Evolutionary conservation across 1,284 basidiomycete species (phyloP), one percentile per base, ranked within the genome.

Genomic region (Ganoderma lucidum): DNA sequence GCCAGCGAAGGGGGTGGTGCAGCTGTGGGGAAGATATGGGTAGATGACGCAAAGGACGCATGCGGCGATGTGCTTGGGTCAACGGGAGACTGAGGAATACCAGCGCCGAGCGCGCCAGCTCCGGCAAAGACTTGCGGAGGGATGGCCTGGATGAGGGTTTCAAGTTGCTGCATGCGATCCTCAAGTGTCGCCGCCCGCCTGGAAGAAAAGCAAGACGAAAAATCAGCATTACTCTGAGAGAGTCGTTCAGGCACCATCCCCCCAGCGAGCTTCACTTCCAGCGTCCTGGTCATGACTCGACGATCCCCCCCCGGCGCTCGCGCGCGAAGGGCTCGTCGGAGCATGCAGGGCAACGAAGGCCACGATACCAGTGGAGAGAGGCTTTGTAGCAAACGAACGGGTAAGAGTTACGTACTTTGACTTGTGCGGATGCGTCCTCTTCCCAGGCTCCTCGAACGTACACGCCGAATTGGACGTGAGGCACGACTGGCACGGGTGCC

Each of bases 361-460:
- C 39, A 41, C 39, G 39, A 41, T n/a, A n/a, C 45, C n/a, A 48
- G 45, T 23, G 45, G n/a, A 19, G 6, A 23, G 92, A 19, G 19
- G 28, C 35, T 35, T 8, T 35, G 4, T 35, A 51, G 6, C 44
- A 37, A 32, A 56, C 17, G 17, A 63, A 65, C 64, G 61, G 45
- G 41, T 62, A 55, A 17, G 30, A 44, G 30, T 35, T 8, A 81
- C 89, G 73, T 74, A 93, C 91, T 93, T 94, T 74, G 93, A 94
- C 80, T 94, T 94, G 81, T 94, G 92, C 44, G 93, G 91, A 76
- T 93, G 35, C 0, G 90, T 91, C 70, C 93, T 84, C 81, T 94
- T 94, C 2, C 93, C 92, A 3, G 92, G 91, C 79, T 94, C 93
- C 79, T 94, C 93, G 74, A 94, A 94, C 0, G 93, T 94, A 73